Evolutionary conservation across 495 filamentous ascomycete species (phyloP), one percentile per base, ranked within the genome.

Genomic region (Hypoxylon lienhwacheense): DNA sequence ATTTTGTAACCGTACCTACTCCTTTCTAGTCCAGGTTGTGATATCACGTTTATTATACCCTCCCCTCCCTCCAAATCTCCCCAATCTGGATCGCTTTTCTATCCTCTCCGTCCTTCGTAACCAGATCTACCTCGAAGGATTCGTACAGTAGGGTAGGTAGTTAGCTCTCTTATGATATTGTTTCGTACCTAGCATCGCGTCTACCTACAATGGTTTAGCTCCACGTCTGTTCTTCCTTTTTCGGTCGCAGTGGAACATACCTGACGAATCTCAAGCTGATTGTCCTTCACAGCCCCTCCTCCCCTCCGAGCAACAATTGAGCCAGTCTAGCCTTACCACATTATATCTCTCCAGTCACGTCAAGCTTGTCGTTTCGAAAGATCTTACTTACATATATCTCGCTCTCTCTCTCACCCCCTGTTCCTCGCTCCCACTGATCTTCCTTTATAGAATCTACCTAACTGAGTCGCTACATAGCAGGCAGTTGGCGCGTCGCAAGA

Each of bases 261-360:
- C 32, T 47, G 50, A 46, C 54, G 42, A 56, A 66, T 60, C 54
- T 55, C 61, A 55, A 57, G 42, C 47, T 45, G 49, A 56, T 37
- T n/a, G n/a, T 47, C 25, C 20, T 62, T 58, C 50, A 57, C 54
- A 62, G 54, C 61, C 61, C 58, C 61, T 65, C 65, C 46, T 53
- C 57, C 54, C 41, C 36, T 41, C 16, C 49, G 35, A 24, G 46
- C 53, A 53, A 24, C 37, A 49, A 43, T 55, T 52, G 28, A 55
- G 48, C 41, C 52, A 52, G 53, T 47, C 19, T 52, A 52, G 41
- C 22, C 52, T n/a, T 32, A 61, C 52, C 42, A 52, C 40, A 34
- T 48, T 40, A 31, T 48, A 29, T 47, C 28, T 44, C 22, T 48
- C 58, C 58, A 61, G 52, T 56, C 25, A 52, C 46, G 36, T 51